phyloP scores from a whole-genome alignment of 2,329 filamentous ascomycete genomes.

The Ophiostoma perfectum region DNA sequence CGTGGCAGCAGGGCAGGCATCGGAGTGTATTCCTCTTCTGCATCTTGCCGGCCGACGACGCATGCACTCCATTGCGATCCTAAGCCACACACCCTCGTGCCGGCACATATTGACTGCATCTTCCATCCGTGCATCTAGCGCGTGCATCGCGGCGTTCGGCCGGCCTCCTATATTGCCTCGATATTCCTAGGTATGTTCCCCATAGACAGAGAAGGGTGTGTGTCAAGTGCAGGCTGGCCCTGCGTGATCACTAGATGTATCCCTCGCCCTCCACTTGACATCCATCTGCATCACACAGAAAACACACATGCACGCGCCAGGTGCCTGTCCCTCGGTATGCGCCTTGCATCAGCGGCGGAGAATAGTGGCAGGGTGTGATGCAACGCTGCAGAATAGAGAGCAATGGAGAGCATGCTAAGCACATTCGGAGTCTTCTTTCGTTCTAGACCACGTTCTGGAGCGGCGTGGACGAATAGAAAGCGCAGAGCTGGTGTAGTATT shows the following conservation, averaged over 20 bases:
- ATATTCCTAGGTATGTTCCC: no score
- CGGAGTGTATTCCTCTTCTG: constrained; percentile 5
- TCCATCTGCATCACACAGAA: background rate
- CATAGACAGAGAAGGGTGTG: no score
- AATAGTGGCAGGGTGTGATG: background rate
- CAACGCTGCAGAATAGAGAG: background rate
- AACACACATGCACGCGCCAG: background rate
- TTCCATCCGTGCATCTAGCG: no score
- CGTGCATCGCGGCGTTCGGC: no score
- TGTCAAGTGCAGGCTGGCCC: no score
- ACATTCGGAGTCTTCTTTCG: background rate
- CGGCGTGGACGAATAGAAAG: no score
- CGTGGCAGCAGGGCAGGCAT: background rate
- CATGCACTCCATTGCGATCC: background rate
- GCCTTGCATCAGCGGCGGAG: background rate
- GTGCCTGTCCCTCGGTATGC: background rate
- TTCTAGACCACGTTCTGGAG: constrained; percentile 6
- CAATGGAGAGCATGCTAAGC: background rate
- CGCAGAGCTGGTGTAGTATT: background rate
- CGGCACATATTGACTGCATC: no score
- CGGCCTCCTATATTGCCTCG: no score
- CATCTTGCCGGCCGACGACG: background rate
- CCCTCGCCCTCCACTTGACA: background rate
- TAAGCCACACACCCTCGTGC: no score
- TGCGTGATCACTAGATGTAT: background rate